Evolutionary conservation across 73 alveolate species (phyloP), one percentile per base, ranked within the genome.

Genomic region (Paramecium octaurelia): DNA sequence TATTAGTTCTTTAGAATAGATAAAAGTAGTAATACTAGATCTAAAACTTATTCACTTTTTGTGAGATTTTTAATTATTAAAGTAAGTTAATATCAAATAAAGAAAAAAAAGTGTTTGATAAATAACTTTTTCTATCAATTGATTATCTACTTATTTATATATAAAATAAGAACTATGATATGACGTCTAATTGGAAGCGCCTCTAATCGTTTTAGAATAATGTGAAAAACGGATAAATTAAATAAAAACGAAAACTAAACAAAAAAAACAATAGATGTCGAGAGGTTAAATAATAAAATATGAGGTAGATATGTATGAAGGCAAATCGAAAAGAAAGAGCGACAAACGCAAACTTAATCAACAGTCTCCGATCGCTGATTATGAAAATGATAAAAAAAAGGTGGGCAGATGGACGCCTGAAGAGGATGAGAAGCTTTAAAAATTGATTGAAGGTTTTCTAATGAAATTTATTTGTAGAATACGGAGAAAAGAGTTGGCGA

Each of bases 401-500:
- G 91, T 80, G 2, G 91, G 91, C 4, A 80, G 91, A 27, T 80
- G 91, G 91, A 80, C 91, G 1, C 76, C 70, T 8, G 70, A 80
- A 58, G 91, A 80, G 57, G 91, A 80, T 46, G 91, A 23, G 38
- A 80, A 80, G 75, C 91, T 80, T 35, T 23, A 80, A 48, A 80
- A 46, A 35, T 48, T 80, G 57, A 80, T 80, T 24, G 91, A 80
- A 44, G 91, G 91, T 80, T 24, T 24, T 23, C 16, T 20, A 80
- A 43, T 18, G 8, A 21, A 42, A 44, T 48, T 24, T 10, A 75
- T 36, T 14, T 34, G 42, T 46, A 80, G 91, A 80, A 80, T 88
- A 88, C 75, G 97, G 96, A 24, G 95, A 91, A 86, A 92, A 92
- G 76, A 95, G 95, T 54, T 96, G 98, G 98, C 36, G 93, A 40